Percentiles rank a stretch among this genome's conserved stretches.
phyloP scores from a whole-genome alignment of 2,329 filamentous ascomycete genomes.

The Ploettnerulaceae sp. region DNA sequence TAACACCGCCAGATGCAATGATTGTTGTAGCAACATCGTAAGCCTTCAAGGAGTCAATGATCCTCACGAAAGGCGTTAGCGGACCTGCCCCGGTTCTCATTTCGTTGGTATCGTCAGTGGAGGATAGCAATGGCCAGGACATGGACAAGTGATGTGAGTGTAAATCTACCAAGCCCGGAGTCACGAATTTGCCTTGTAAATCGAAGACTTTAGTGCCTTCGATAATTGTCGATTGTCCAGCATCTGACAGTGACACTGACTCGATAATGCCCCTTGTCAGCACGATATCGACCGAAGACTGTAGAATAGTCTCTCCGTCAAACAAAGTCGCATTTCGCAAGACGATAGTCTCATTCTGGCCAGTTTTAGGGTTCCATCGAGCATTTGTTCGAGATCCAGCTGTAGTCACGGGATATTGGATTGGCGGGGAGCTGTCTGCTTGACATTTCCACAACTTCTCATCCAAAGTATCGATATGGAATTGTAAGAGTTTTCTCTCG shows the following conservation, averaged over 20 bases:
- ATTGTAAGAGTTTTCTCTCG: slow-evolving; percentile 19
- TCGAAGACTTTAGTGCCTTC: slow-evolving; percentile 28
- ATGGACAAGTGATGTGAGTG: slow-evolving; percentile 40
- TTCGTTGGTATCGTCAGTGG: slow-evolving; percentile 38
- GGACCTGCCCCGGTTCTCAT: slow-evolving; percentile 33
- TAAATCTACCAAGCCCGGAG: slow-evolving; percentile 43
- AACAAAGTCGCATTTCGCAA: slow-evolving; percentile 41
- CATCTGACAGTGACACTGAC: slow-evolving; percentile 29
- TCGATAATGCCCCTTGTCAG: slow-evolving; percentile 38
- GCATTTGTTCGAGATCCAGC: slow-evolving; percentile 34
- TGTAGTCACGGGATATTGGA: slow-evolving; percentile 26
- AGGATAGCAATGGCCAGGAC: slow-evolving; percentile 35
- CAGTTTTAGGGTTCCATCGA: slow-evolving; percentile 38
- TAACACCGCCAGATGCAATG: slow-evolving; percentile 42
- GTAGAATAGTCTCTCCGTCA: slow-evolving; percentile 37
- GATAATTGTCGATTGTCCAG: slow-evolving; percentile 15
- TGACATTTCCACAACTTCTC: slow-evolving; percentile 29
- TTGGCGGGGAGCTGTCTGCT: slow-evolving; percentile 23
- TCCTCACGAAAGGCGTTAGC: slow-evolving; percentile 37
- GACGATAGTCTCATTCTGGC: slow-evolving; percentile 37
- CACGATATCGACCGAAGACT: slow-evolving; percentile 35
- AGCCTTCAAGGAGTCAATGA: slow-evolving; percentile 39
- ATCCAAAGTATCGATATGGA: slow-evolving; percentile 23
- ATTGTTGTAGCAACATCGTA: slow-evolving; percentile 37
- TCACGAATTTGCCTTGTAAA: slow-evolving; percentile 38